Base-by-base conservation (phyloP, 768 basidiomycete genomes). In the Leccinum boreale region DNA sequence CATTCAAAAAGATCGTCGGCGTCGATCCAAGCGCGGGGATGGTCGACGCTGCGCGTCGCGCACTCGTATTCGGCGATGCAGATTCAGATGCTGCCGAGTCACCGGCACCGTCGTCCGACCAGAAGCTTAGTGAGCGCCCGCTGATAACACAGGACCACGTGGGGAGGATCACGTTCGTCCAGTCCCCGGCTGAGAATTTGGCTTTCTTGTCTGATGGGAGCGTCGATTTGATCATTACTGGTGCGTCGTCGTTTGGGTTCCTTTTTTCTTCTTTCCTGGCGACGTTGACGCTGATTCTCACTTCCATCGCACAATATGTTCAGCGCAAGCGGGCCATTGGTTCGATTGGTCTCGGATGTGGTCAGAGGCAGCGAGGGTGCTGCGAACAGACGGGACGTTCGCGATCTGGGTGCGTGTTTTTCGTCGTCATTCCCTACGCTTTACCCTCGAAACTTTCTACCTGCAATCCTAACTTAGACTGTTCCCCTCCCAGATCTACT, bases 301-400 rank as follows among this genome's bases (percentile, higher is more conserved):
- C 26, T 47, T 23, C n/a, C 21, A 24, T 14, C 21, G 21, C n/a
- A 23, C n/a, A 7, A 15, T 28, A 31, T 29, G 10, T n/a, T 14
- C 29, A 90, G 90, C 88, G 1, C 92, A 92, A 70, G 81, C 91
- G 0, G 85, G 84, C 1, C 92, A 94, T 66, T 92, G 91, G 91
- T 93, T 93, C 65, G 79, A 92, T 62, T 90, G 85, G 81, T 67
- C 72, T 3, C 81, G 78, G 58, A 77, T 88, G 15, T 93, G 90
- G 89, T 80, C 80, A 8, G 88, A 92, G 69, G 75, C 81, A 0
- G 75, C 78, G 9, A 75, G 87, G 12, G 80, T 87, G 1, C 70
- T 92, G 26, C 77, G 81, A 46, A 76, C 73, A 2, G 78, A 81
- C 11, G 91, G 89, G 4, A 86, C 82, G 3, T 81, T 81, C 9